Evolutionary conservation across 2,329 filamentous ascomycete species (phyloP).

Genomic region (Verticillium dahliae): DNA sequence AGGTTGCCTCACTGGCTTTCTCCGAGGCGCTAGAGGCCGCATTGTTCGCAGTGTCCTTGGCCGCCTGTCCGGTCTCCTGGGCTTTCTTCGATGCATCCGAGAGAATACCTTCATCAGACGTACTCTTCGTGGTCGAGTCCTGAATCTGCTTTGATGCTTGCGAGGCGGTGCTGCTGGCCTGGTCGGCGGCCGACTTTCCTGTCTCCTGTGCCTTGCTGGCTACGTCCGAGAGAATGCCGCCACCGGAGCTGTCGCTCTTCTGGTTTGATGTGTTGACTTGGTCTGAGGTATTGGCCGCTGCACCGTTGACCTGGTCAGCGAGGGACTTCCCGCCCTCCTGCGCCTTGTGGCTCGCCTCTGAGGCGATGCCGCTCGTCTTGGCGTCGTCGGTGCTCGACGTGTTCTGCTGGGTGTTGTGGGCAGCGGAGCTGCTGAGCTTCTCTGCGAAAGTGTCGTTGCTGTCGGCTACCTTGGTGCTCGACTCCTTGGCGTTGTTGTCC

Average conservation of each 20-base stretch:
- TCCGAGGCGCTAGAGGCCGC: not conserved
- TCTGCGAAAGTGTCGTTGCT: not conserved
- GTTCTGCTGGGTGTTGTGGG: not conserved
- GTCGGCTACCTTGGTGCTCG: not conserved
- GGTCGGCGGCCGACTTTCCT: not conserved
- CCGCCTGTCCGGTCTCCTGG: not conserved
- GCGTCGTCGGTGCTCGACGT: not conserved
- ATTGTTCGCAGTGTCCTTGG: not conserved
- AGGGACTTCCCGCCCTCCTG: not conserved
- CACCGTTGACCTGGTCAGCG: not conserved
- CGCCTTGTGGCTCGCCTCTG: not conserved
- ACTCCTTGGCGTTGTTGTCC: not conserved
- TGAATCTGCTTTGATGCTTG: not conserved
- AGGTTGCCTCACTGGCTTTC: not conserved
- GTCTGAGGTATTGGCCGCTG: not conserved
- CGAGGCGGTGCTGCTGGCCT: not conserved
- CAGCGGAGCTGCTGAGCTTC: not conserved
- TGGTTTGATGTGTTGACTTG: not conserved
- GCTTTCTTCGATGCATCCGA: not conserved
- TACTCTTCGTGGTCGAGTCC: not conserved
- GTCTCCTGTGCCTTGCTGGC: not conserved
- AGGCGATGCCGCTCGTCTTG: not conserved
- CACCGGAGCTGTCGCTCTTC: not conserved
- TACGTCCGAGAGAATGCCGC: not conserved
- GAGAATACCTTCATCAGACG: not conserved